A percentile compares a stretch with the other conserved stretches of the same genome.
These are phyloP conservation scores for Berberis thunbergii DNA, from an alignment of 164 flowering plant species.

Conservation along the genomic window DNA sequence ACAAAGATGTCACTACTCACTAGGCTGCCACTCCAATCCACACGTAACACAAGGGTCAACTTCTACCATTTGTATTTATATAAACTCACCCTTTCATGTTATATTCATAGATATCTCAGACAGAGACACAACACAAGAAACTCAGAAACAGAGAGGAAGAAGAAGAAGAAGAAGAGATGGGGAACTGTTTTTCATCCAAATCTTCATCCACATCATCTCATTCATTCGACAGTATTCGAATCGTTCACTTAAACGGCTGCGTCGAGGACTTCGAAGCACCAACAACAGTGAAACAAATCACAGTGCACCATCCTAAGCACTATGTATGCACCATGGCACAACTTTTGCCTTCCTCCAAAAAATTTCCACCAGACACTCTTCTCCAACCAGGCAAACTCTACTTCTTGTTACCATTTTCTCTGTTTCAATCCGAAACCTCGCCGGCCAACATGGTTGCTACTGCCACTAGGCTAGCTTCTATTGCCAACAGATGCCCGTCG, in stretches of 20 bases:
- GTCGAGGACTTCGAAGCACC: not conserved
- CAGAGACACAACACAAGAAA: not conserved
- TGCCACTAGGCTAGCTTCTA: not conserved
- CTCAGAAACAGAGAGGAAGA: no score
- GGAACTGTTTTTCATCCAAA: not conserved
- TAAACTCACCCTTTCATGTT: not conserved
- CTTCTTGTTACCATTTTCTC: not conserved
- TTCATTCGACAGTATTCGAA: not conserved
- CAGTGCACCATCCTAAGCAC: not conserved
- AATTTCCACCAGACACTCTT: not conserved
- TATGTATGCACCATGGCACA: not conserved
- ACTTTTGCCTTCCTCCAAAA: not conserved
- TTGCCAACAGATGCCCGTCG: not conserved
- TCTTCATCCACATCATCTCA: not conserved
- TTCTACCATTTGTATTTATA: no score
- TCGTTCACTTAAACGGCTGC: not conserved
- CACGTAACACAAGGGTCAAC: no score
- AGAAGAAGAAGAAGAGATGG: not conserved
- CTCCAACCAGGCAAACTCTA: not conserved
- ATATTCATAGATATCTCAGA: not conserved
- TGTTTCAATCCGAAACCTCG: not conserved
- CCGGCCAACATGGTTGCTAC: not conserved
- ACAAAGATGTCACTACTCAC: no score
- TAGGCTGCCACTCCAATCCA: no score
- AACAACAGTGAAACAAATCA: not conserved